Base-by-base conservation (phyloP, 345 rosid species). In the Aurinia saxatilis region DNA sequence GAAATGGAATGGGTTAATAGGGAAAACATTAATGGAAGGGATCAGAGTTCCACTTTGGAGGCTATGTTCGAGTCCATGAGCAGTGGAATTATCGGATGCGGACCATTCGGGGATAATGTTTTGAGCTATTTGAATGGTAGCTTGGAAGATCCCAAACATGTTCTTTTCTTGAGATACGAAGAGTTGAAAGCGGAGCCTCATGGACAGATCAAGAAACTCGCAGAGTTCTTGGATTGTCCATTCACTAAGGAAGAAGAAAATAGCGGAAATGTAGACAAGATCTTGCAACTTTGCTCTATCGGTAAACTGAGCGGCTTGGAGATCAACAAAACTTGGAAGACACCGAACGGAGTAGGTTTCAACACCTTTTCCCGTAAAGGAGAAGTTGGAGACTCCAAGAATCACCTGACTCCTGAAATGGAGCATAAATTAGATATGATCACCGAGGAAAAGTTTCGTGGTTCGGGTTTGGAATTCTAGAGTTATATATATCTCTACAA, bases 81-180 rank as follows among this genome's bases (percentile, higher is more conserved):
- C 34, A 61, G 56, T 1, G 87, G 87, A 6, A 80, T 69, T 64
- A 34, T 63, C 41, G n/a, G 25, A 38, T 73, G 8, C 1, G 87
- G 85, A 5, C 85, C 91, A 0, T 71, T 68, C 30, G 82, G 87
- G 87, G 85, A 84, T 8, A 80, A 80, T 37, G 80, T 69, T 2
- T 37, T 80, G 18, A 75, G 70, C 33, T 84, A 76, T 30, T 80
- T 83, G 85, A 75, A 68, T 57, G 79, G 51, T 5, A 78, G 85
- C 63, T 59, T 78, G 66, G 78, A 84, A 52, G 53, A 37, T 0
- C 79, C 85, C 1, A 29, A 45, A 1, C 34, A 50, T 58, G 62
- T 84, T 0, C 48, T 84, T 40, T 84, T 82, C 42, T 40, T 84
- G 70, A 84, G 48, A 47, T 84, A 65, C 2, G 90, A 80, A 60